Conservation (phyloP, 164 flowering plant species). For the Liquidambar formosana region DNA sequence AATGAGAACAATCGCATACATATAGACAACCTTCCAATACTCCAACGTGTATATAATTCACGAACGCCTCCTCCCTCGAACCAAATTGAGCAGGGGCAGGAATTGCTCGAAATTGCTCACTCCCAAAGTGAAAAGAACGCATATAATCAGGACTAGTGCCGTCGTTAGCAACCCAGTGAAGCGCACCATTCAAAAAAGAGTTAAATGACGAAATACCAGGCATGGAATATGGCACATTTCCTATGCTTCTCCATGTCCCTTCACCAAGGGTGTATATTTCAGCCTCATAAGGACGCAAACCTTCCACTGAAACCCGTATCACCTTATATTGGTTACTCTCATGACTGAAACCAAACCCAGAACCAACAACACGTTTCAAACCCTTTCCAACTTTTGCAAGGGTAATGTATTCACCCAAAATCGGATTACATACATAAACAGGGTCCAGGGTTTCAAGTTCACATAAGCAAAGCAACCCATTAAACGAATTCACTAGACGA, state of each 20-base stretch:
- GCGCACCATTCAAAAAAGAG: too few relatives aligned
- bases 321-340: neutral
- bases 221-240: neutral
- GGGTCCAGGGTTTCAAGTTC: neutral
- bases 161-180: too few relatives aligned
- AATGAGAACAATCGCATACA: neutral
- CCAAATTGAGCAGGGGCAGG: neutral
- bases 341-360: neutral
- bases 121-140: too few relatives aligned
- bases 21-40: neutral
- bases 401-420: neutral
- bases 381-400: neutral
- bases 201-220: too few relatives aligned
- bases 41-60: neutral
- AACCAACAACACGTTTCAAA: neutral
- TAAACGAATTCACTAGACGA: conserved; percentile 1
- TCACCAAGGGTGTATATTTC: neutral
- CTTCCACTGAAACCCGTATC: too few relatives aligned
- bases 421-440: neutral
- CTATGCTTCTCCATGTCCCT: neutral
- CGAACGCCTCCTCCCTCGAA: too few relatives aligned
- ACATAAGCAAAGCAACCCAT: conserved; percentile 1
- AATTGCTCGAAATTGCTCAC: neutral
- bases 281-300: too few relatives aligned
- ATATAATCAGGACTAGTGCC: too few relatives aligned